Evolutionary conservation across 176 grass and related monocot genomes (phyloP), one percentile per base, ranked within the genome.

Genomic region (Bromus sterilis): DNA sequence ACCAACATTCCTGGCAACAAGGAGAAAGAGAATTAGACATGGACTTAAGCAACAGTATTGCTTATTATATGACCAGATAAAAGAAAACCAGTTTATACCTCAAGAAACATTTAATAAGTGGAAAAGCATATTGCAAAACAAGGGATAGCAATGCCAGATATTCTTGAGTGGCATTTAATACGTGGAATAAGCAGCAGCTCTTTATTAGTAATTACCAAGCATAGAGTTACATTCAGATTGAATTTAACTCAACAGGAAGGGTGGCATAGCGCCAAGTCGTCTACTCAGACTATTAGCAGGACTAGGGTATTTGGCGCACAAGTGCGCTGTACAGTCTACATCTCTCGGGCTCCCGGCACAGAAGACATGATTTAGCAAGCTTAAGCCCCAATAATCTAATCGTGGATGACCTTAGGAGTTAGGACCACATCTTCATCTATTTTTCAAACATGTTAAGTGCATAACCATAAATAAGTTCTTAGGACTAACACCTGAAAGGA

Each of bases 1-100:
- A n/a, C n/a, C 82, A 69, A 25, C 23, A 75, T 84, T 81, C 49
- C 35, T 48, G 66, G 46, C 44, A 90, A 60, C 72, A 86, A 59
- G 64, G 46, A 78, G 59, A 86, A 86, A 30, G 49, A 48, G 6
- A 86, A 78, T 86, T 74, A 82, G 83, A 78, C 9, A 28, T 75
- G 11, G 11, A 66, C 35, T 82, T 20, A 1, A 66, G 57, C 64
- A 86, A 57, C 57, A 32, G 7, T 78, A 56, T 80, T 70, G 34
- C 55, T 41, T 63, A 68, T 18, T 56, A 63, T 31, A 31, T 51
- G 61, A 2, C 16, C 34, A 53, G 29, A 63, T 35, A 69, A 80
- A 80, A 21, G 49, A 51, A 41, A 14, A 28, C 41, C 4, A 56
- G n/a, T 80, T 65, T 28, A 65, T 51, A 74, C 14, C 12, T 32